phyloP scores from a whole-genome alignment of 768 basidiomycete genomes.

The Suillus paluster region DNA sequence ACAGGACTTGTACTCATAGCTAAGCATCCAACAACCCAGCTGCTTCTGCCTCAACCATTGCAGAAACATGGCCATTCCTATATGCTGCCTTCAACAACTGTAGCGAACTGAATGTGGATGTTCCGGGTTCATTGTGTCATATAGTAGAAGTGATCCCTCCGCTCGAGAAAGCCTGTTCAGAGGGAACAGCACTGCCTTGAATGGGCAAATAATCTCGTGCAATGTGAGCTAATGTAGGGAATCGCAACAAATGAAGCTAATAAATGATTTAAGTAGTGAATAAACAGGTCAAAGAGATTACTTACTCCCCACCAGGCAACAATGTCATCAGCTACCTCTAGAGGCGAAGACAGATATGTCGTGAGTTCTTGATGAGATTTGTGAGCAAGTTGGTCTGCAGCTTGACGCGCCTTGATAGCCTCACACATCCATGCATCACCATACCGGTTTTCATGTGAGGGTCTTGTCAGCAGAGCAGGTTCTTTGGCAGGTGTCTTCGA shows the following conservation, averaged over 20 bases:
- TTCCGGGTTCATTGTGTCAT: constrained; percentile 21
- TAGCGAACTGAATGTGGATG: constrained; percentile 26
- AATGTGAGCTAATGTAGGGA: constrained; percentile 19
- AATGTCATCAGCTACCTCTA: constrained; percentile 2
- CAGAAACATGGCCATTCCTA: constrained; percentile 28
- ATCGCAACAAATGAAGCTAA: constrained; percentile 19
- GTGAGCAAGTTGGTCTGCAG: background rate
- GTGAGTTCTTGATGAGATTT: constrained; percentile 4
- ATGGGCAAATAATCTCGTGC: constrained; percentile 12
- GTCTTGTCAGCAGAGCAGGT: no score
- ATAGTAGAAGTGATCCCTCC: constrained; percentile 29
- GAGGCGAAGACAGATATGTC: constrained; percentile 2
- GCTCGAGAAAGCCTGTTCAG: constrained; percentile 33
- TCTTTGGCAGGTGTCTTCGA: no score
- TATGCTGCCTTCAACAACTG: constrained; percentile 31
- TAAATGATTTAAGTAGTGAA: no score
- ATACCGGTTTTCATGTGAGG: no score
- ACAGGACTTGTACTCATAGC: no score
- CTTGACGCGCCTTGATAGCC: background rate
- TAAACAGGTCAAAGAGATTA: background rate
- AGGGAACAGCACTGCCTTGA: constrained; percentile 15
- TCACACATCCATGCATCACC: no score
- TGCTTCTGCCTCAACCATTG: constrained; percentile 17
- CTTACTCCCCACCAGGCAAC: constrained; percentile 12
- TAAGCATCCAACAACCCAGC: no score